These are phyloP conservation scores for Scedosporium boydii DNA, from an alignment of 2,329 filamentous ascomycete genomes.

Conservation along the genomic window DNA sequence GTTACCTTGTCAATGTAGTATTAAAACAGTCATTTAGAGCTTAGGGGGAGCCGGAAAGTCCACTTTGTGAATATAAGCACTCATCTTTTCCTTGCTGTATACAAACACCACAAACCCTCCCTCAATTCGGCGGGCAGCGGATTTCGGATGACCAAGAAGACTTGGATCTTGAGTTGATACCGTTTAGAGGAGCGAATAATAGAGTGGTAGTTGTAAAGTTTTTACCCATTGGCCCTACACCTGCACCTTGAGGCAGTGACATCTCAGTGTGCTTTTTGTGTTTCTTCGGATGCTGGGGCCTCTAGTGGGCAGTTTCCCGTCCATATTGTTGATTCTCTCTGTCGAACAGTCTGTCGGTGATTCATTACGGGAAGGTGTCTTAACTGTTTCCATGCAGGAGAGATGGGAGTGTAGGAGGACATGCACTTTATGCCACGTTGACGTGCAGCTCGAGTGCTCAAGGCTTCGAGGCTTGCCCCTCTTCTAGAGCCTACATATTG, in stretches of 20 bases:
- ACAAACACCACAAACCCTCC: background rate
- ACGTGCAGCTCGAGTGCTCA: too few species aligned
- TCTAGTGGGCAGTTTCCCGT: too few species aligned
- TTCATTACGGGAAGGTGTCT: too few species aligned
- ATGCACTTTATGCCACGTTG: too few species aligned
- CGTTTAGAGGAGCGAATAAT: background rate
- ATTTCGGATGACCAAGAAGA: background rate
- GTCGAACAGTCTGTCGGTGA: too few species aligned
- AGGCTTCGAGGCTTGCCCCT: too few species aligned
- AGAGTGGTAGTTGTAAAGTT: background rate
- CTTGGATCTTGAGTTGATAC: background rate
- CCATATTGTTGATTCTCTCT: too few species aligned
- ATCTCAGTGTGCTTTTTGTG: too few species aligned
- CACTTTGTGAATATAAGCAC: constrained; percentile 37
- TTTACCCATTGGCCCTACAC: background rate
- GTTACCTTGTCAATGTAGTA: constrained; percentile 11
- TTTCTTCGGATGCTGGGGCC: too few species aligned
- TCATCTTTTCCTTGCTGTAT: constrained; percentile 17
- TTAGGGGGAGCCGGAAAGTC: constrained; percentile 13
- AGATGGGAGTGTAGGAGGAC: too few species aligned
- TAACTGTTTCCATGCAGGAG: too few species aligned
- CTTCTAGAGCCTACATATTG: too few species aligned
- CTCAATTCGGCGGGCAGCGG: background rate
- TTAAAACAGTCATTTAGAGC: constrained; percentile 10
- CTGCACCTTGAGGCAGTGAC: background rate